Conservation (phyloP, 805 yeast species). For the Saturnispora quitensis region DNA sequence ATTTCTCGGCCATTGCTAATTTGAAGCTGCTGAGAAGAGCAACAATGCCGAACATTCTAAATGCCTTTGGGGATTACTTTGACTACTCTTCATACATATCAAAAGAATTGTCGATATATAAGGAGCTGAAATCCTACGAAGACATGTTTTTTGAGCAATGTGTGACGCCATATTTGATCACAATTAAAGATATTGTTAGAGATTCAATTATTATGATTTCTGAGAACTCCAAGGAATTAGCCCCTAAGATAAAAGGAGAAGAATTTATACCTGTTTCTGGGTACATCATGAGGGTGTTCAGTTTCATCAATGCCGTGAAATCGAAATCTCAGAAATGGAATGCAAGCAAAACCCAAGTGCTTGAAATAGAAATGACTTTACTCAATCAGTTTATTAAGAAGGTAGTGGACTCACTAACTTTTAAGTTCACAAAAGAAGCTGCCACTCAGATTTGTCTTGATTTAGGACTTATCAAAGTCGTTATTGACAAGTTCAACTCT, state of each 20-base stretch:
- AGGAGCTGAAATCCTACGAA: constrained; percentile 40
- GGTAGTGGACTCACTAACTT: constrained; percentile 2
- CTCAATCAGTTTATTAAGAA: constrained; percentile 4
- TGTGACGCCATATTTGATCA: constrained; percentile 38
- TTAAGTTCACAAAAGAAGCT: not conserved
- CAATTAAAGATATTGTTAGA: constrained; percentile 31
- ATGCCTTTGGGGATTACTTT: constrained; percentile 42
- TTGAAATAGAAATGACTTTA: constrained; percentile 1
- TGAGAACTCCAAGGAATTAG: constrained; percentile 8
- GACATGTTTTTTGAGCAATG: constrained; percentile 45
- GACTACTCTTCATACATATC: constrained; percentile 33
- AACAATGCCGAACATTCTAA: constrained; percentile 41
- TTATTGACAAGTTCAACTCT: not conserved
- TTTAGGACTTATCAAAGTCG: not conserved
- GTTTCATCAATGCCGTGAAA: constrained; percentile 20
- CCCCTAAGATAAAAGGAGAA: constrained; percentile 33
- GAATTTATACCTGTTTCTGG: constrained; percentile 13
- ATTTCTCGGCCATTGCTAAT: constrained; percentile 40
- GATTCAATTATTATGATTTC: constrained; percentile 28
- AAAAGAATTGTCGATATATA: constrained; percentile 36
- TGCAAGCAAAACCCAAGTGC: constrained; percentile 1
- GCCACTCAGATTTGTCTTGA: constrained; percentile 3
- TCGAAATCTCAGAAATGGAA: constrained; percentile 17
- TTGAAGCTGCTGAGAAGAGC: constrained; percentile 37
- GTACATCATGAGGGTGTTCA: constrained; percentile 20